Evolutionary conservation across 1,284 basidiomycete species (phyloP), one percentile per base, ranked within the genome.

Genomic region (Ceratobasidium sp.): DNA sequence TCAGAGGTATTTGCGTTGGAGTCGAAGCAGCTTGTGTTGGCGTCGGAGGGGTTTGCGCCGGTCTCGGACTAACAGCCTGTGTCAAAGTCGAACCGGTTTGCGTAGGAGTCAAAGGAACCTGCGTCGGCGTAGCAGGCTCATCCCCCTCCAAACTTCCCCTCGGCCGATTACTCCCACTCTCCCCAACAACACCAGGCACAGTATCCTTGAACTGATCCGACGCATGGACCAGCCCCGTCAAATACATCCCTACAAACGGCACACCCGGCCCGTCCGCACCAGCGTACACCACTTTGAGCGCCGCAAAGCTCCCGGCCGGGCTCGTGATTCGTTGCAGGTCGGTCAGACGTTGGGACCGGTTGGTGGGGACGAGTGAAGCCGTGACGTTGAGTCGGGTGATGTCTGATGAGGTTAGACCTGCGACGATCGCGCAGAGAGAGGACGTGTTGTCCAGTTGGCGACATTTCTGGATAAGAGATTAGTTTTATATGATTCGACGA

Each of bases 401-500:
- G 46, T 89, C 89, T 10, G 87, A 86, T 79, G 89, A 90, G 0
- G 90, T 89, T 40, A 94, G 86, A 3, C 89, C 91, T 33, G 87
- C 89, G 78, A 90, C 87, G 80, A 94, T 88, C 3, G 92, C 89
- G 80, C 89, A 89, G 88, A 92, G 88, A 0, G 91, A 91, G 38
- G 90, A 88, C 80, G 90, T 90, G 82, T 94, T 94, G 82, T 90
- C 89, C 80, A 92, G 83, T 10, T 84, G 80, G 33, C 88, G 89
- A 83, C 91, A 93, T 88, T 90, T 92, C 92, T 94, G 80, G 12
- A 23, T 26, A 67, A 4, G 28, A 67, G n/a, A 48, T 23, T 66
- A 26, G 20, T 44, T 38, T 66, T 7, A 28, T n/a, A n/a, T 52
- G 26, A 12, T 33, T 56, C 42, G 20, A 42, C 38, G 26, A 23